Evolutionary conservation across 305 asterid genomes (phyloP), one percentile per base, ranked within the genome.

Genomic region (Ajuga reptans): DNA sequence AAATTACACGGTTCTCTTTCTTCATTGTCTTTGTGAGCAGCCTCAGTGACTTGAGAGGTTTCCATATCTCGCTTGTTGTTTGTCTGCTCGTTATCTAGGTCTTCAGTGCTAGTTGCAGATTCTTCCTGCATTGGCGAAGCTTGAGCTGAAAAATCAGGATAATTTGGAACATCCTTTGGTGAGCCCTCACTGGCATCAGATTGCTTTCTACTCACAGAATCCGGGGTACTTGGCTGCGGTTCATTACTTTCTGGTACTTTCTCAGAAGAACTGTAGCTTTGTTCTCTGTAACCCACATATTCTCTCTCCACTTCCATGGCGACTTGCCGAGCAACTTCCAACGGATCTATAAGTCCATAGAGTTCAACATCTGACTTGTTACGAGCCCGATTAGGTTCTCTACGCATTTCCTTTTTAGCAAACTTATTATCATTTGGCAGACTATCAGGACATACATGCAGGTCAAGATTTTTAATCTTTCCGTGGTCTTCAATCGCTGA

Each of bases 221-320:
- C 85, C 16, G 89, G 81, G 79, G 86, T 91, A 45, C 51, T 75
- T 6, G 87, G 80, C 76, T 65, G 79, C 59, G 64, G 80, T n/a
- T 49, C 75, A 76, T 74, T 79, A 61, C 72, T 69, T 49, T 73
- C 87, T 17, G 78, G 81, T 64, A 69, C 72, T 72, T 82, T 83
- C 45, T 86, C 93, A n/a, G 90, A 84, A 59, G 90, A 84, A 77
- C 91, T 83, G 75, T 83, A 80, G 69, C 90, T 85, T 33, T 74
- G 86, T 73, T 91, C 92, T 54, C 85, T 73, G 77, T 75, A 68
- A 73, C 84, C 95, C 21, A 71, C 87, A 62, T 83, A 83, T 53
- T 92, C 96, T 77, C 93, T 81, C 83, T 88, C 91, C 59, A 89
- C 98, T 79, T 92, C 98, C 31, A 82, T 87, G 51, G 98, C 98